phyloP scores from a whole-genome alignment of 139 green algal genomes.

The Tetradesmus obliquus region DNA sequence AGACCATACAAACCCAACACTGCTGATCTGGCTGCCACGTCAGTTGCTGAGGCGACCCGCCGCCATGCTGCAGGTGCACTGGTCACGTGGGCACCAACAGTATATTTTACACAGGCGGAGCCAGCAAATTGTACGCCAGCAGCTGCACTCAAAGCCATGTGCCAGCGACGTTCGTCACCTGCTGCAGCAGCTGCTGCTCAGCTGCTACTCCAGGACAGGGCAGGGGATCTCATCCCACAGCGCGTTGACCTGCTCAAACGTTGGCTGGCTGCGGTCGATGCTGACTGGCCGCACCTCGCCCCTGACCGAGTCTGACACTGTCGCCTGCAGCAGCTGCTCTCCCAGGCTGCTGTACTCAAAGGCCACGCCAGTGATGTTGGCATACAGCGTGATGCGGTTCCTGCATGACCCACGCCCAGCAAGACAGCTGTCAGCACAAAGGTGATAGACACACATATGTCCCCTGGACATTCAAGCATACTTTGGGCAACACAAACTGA shows the following conservation, averaged over 20 bases:
- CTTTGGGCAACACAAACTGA: too few relatives aligned
- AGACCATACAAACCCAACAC: too few relatives aligned
- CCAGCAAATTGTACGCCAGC: too few relatives aligned
- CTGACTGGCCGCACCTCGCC: constrained; percentile 13
- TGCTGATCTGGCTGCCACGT: too few relatives aligned
- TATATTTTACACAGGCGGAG: too few relatives aligned
- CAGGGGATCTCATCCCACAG: constrained; percentile 29
- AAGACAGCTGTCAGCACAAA: neutral
- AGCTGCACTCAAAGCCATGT: neutral
- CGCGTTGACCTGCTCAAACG: constrained; percentile 29
- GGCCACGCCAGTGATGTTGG: constrained; percentile 38
- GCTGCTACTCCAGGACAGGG: neutral
- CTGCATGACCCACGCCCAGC: neutral
- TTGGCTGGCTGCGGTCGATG: neutral
- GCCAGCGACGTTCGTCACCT: neutral
- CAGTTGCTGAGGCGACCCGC: too few relatives aligned
- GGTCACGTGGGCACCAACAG: too few relatives aligned
- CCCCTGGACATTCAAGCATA: too few relatives aligned
- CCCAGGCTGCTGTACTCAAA: constrained; percentile 37
- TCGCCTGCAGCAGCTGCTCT: neutral
- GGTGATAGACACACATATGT: too few relatives aligned
- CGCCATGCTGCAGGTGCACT: too few relatives aligned
- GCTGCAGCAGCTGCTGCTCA: neutral
- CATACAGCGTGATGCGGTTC: constrained; percentile 45
- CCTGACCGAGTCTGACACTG: neutral